Percentiles rank a stretch among this genome's conserved stretches.
Evolutionary conservation across 768 basidiomycete species (phyloP).

Genomic region (Mycena pura): DNA sequence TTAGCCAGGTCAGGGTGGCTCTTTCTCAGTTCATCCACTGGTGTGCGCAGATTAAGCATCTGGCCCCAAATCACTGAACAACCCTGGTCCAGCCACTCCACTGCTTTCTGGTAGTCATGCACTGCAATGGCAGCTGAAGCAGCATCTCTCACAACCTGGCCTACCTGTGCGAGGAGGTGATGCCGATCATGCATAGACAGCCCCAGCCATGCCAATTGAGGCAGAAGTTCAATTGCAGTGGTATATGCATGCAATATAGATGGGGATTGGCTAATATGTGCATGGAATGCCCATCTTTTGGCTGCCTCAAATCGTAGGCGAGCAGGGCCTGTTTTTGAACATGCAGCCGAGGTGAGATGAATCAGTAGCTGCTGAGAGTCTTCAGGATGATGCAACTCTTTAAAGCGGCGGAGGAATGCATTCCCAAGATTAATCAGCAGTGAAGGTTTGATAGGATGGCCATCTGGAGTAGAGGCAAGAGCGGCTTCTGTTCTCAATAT

Average conservation of each 20-base stretch:
- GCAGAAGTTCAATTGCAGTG: too few species aligned
- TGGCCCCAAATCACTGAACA: background rate
- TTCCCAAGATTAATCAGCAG: too few species aligned
- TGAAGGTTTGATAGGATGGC: too few species aligned
- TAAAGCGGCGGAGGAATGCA: background rate
- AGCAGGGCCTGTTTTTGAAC: background rate
- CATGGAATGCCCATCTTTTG: background rate
- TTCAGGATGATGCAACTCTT: background rate
- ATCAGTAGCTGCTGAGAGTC: background rate
- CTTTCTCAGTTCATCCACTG: too few species aligned
- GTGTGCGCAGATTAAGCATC: too few species aligned
- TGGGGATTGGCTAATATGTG: background rate
- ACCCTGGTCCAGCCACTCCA: background rate
- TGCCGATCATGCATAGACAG: background rate
- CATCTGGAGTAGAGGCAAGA: too few species aligned
- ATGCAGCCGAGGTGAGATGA: background rate
- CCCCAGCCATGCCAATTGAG: too few species aligned
- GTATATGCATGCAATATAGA: background rate
- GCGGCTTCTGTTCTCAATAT: too few species aligned
- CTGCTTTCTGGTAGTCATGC: too few species aligned
- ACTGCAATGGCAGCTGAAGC: too few species aligned
- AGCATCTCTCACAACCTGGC: too few species aligned
- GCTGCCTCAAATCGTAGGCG: background rate
- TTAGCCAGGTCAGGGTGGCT: too few species aligned
- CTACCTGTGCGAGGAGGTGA: background rate